Percentiles rank a stretch among this genome's conserved stretches.
phyloP scores from a whole-genome alignment of 2,329 filamentous ascomycete genomes.

The Mycosphaerella arachidis region DNA sequence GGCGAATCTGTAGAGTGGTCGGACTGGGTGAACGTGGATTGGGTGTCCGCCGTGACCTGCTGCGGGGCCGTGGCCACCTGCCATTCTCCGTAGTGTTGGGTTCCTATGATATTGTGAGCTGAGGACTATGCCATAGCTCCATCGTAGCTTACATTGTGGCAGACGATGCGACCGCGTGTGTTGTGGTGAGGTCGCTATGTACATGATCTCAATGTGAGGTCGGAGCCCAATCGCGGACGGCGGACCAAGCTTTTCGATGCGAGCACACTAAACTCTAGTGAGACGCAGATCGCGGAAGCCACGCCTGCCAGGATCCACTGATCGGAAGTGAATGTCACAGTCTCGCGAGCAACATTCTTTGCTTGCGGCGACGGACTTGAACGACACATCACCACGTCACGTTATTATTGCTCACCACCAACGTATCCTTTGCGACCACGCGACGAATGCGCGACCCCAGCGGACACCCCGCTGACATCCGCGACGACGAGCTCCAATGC shows the following conservation, averaged over 20 bases:
- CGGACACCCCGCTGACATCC: neutral
- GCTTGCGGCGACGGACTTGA: neutral
- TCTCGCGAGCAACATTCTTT: neutral
- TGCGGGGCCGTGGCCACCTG: constrained; percentile 26
- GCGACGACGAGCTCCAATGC: constrained; percentile 6
- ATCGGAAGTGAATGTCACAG: neutral
- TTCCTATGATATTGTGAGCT: neutral
- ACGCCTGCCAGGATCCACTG: neutral
- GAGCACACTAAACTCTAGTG: neutral
- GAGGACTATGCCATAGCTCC: neutral
- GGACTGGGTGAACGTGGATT: constrained; percentile 56
- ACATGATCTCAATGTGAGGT: neutral
- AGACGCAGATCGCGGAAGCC: neutral
- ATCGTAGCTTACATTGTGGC: neutral
- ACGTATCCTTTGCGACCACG: neutral
- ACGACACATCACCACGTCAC: neutral
- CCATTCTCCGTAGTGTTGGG: constrained; percentile 16
- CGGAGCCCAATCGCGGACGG: neutral
- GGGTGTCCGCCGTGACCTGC: constrained; percentile 46
- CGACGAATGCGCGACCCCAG: neutral
- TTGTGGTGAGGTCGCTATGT: neutral
- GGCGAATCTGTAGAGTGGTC: constrained; percentile 74
- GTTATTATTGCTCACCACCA: neutral
- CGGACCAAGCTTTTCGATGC: neutral
- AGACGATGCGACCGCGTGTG: neutral